Evolutionary conservation across 2,329 filamentous ascomycete species (phyloP).

Genomic region (Talaromyces sp.): DNA sequence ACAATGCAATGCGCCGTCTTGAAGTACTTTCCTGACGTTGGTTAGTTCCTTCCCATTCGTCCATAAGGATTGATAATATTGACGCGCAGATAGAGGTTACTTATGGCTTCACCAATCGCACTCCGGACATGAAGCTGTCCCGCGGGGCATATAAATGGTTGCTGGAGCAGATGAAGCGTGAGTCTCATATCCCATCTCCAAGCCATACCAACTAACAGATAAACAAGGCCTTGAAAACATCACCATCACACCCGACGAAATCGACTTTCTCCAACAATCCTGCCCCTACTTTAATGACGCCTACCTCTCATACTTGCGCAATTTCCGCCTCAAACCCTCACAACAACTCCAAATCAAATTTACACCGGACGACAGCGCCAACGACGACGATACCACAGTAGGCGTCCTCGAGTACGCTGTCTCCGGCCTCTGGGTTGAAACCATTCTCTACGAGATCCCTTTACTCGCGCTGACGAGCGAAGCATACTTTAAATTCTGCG

Average conservation of each 20-base stretch:
- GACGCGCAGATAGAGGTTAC: slow-evolving; percentile 59
- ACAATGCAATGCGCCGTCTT: slow-evolving; percentile 98
- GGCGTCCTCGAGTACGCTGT: slow-evolving; percentile 76
- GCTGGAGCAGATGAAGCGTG: slow-evolving; percentile 74
- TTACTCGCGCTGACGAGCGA: slow-evolving; percentile 88
- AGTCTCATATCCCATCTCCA: slow-evolving; percentile 26
- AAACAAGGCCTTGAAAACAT: slow-evolving; percentile 73
- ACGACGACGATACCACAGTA: slow-evolving; percentile 61
- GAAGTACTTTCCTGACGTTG: slow-evolving; percentile 76
- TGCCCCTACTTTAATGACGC: slow-evolving; percentile 75
- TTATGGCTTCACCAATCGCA: slow-evolving; percentile 93
- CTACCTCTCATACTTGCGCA: slow-evolving; percentile 77
- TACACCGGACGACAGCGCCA: slow-evolving; percentile 50
- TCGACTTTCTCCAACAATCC: slow-evolving; percentile 70
- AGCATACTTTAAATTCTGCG: slow-evolving; percentile 95
- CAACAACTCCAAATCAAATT: slow-evolving; percentile 77
- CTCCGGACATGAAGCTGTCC: slow-evolving; percentile 86
- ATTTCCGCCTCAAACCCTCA: slow-evolving; percentile 75
- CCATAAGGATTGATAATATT: neutral
- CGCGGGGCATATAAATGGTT: slow-evolving; percentile 83
- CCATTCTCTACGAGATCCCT: slow-evolving; percentile 96
- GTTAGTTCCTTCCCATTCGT: slow-evolving; percentile 32
- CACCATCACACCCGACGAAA: slow-evolving; percentile 72
- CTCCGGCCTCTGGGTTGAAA: slow-evolving; percentile 84
- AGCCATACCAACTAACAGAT: neutral